A percentile compares a stretch with the other conserved stretches of the same genome.
These are phyloP conservation scores for Amanita phalloides DNA, from an alignment of 768 basidiomycete species.

Conservation along the genomic window DNA sequence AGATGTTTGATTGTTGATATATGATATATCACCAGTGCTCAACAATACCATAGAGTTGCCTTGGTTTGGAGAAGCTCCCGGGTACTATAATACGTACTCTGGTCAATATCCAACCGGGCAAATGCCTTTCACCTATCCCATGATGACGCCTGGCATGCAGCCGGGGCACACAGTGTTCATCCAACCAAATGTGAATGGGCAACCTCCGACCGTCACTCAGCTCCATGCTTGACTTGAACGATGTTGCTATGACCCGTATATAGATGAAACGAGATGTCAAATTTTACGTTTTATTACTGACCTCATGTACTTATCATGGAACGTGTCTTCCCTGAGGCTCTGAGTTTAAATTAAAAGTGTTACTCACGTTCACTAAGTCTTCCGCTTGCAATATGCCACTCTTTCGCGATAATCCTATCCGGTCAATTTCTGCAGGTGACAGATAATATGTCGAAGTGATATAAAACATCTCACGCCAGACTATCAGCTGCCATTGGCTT, in stretches of 20 bases:
- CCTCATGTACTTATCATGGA: slow-evolving; percentile 9
- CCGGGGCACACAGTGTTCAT: slow-evolving; percentile 60
- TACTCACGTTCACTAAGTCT: neutral
- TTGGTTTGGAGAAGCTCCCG: slow-evolving; percentile 69
- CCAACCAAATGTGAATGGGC: slow-evolving; percentile 54
- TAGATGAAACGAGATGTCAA: neutral
- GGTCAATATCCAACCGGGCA: slow-evolving; percentile 23
- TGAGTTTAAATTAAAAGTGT: neutral
- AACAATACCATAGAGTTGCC: slow-evolving; percentile 38
- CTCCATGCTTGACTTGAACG: slow-evolving; percentile 14
- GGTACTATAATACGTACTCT: slow-evolving; percentile 38
- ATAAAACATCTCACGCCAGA: neutral
- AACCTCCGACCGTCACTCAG: slow-evolving; percentile 50
- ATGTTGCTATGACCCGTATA: neutral
- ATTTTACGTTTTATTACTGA: neutral
- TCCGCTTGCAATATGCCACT: slow-evolving; percentile 27
- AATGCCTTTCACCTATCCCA: slow-evolving; percentile 14
- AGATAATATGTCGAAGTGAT: neutral
- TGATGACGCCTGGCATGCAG: slow-evolving; percentile 11
- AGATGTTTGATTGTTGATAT: neutral
- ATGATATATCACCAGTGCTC: neutral
- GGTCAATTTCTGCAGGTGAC: slow-evolving; percentile 32
- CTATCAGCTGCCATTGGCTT: slow-evolving; percentile 35
- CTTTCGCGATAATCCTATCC: slow-evolving; percentile 36
- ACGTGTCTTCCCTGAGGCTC: slow-evolving; percentile 5